Evolutionary conservation across 805 yeast species (phyloP), one percentile per base, ranked within the genome.

Genomic region (Saturnispora sekii): DNA sequence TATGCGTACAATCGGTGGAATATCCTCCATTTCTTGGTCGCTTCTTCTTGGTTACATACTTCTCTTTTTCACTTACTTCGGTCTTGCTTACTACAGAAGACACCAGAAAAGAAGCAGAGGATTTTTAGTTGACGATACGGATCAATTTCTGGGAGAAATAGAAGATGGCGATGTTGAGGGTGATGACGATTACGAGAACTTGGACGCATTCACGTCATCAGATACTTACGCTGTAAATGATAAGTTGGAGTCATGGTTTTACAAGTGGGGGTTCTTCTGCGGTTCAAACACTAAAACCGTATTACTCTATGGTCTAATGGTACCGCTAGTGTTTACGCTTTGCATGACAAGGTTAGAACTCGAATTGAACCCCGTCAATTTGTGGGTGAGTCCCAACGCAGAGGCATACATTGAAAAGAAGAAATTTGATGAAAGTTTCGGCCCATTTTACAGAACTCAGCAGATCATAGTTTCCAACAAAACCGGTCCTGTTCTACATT

Each of bases 401-500:
- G 77, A 75, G 3, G 87, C 88, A 10, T 80, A 70, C 44, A 65
- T 73, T 35, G 81, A 90, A 54, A 79, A 81, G 54, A 65, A 69
- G 44, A 79, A 68, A 53, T 90, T 78, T 58, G 96, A 93, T 59
- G 71, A 73, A 16, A 76, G 78, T 49, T 90, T 90, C 62, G 96
- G 97, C 1, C 95, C 94, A 33, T 90, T 93, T 67, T 93, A 83
- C 65, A 71, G 97, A 53, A 77, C 86, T 4, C 90, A 87, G 55
- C 97, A 90, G 62, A 65, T 86, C 0, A 84, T 85, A 51, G 67
- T 90, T 6, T 76, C 80, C 3, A 81, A 81, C 53, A 77, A 77
- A 16, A 69, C 84, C 3, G 86, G 85, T 0, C 81, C 90, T 0
- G 65, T 90, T 31, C 55, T 74, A 26, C 62, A 61, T 43, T 70